Percentiles rank a stretch among this genome's conserved stretches.
These are phyloP conservation scores for Phialophora expanda DNA, from an alignment of 2,329 filamentous ascomycete species.

Conservation along the genomic window DNA sequence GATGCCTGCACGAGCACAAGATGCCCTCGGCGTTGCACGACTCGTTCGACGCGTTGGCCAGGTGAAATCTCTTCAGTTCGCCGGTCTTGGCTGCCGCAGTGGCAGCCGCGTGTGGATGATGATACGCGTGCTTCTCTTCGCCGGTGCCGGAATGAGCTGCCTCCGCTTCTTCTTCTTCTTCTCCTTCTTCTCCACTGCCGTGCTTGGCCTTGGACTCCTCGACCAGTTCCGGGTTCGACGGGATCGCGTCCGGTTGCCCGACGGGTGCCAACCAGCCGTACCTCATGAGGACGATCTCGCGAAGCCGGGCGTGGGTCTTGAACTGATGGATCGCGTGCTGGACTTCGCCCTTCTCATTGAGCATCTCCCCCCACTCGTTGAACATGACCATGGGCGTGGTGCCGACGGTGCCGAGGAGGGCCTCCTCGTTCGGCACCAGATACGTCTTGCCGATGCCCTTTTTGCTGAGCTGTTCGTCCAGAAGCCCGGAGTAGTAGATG, in stretches of 20 bases:
- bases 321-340: conserved; percentile 22
- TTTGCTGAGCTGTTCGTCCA: neutral
- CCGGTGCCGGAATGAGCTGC: too few relatives aligned
- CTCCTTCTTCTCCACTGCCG: neutral
- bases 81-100: neutral
- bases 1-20: neutral
- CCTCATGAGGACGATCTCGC: conserved; percentile 15
- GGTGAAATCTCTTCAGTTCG: neutral
- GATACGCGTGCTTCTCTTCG: neutral
- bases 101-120: neutral
- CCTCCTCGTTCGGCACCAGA: conserved; percentile 20
- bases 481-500: conserved; percentile 21
- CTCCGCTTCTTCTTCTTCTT: neutral
- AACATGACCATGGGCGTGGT: conserved; percentile 21
- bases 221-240: conserved; percentile 4
- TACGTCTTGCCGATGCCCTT: conserved; percentile 1
- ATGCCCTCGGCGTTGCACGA: neutral
- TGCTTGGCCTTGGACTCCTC: neutral
- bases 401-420: conserved; percentile 18
- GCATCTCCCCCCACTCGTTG: conserved; percentile 24
- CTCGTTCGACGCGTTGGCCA: neutral
- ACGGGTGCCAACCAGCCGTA: conserved; percentile 20
- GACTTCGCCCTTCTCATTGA: conserved; percentile 24
- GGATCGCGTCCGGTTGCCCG: conserved; percentile 6
- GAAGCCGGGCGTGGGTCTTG: conserved; percentile 13